Evolutionary conservation across 2,329 filamentous ascomycete species (phyloP).

Genomic region (Ophiostoma perfectum): DNA sequence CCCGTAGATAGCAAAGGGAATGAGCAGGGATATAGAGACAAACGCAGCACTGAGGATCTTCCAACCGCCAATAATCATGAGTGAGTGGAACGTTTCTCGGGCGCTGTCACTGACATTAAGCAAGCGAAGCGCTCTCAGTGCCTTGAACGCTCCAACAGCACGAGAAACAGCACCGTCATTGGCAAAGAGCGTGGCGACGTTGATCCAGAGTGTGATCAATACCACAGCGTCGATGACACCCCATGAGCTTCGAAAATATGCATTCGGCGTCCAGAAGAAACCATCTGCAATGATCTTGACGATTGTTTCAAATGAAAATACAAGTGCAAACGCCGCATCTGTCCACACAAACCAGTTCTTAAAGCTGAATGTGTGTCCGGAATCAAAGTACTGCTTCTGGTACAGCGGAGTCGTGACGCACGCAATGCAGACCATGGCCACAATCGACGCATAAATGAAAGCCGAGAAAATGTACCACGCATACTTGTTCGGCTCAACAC

Average conservation of each 20-base stretch:
- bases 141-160: slow-evolving; percentile 94
- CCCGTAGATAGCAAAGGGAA: slow-evolving; percentile 95
- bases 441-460: slow-evolving; percentile 87
- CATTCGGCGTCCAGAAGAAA: slow-evolving; percentile 93
- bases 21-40: slow-evolving; percentile 86
- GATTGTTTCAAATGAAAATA: slow-evolving; percentile 79
- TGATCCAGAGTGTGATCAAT: slow-evolving; percentile 89
- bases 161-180: slow-evolving; percentile 81
- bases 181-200: slow-evolving; percentile 74
- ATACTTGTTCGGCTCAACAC: slow-evolving; percentile 79
- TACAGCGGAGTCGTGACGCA: slow-evolving; percentile 93
- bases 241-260: slow-evolving; percentile 94
- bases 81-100: slow-evolving; percentile 90
- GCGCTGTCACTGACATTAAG: slow-evolving; percentile 96
- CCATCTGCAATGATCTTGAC: slow-evolving; percentile 96
- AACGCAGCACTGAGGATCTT: slow-evolving; percentile 90
- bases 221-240: slow-evolving; percentile 92
- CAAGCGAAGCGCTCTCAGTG: slow-evolving; percentile 79
- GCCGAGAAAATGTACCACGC: slow-evolving; percentile 92
- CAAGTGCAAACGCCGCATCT: slow-evolving; percentile 78
- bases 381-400: slow-evolving; percentile 76
- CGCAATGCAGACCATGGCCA: slow-evolving; percentile 95
- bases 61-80: slow-evolving; percentile 90
- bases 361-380: slow-evolving; percentile 50
- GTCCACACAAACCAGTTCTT: slow-evolving; percentile 94